Evolutionary conservation across 225 moss, liverwort and hornwort genomes (phyloP).

Genomic region (Straminergon stramineum): DNA sequence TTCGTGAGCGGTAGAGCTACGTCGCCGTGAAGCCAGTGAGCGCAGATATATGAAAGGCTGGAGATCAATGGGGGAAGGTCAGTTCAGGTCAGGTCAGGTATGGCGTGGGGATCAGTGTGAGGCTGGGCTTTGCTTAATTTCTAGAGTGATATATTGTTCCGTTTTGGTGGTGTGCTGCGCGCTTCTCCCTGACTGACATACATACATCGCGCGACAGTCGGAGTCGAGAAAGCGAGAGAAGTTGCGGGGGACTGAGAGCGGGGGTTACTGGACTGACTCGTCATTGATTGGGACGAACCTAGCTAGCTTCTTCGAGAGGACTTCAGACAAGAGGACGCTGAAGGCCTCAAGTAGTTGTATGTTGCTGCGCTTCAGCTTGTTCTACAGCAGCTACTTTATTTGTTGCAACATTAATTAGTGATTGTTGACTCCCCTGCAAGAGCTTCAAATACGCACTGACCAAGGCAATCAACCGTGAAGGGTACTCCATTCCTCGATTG

Average conservation of each 20-base stretch:
- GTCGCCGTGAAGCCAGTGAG: background rate
- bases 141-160: background rate
- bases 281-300: background rate
- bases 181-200: background rate
- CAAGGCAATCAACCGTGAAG: background rate
- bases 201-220: background rate
- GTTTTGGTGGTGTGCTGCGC: background rate
- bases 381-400: background rate
- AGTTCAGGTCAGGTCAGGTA: background rate
- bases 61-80: background rate
- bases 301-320: background rate
- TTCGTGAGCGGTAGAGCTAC: background rate
- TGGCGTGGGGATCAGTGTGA: background rate
- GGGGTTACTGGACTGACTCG: background rate
- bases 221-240: background rate
- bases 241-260: background rate
- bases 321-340: background rate
- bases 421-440: background rate
- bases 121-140: background rate
- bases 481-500: background rate
- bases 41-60: background rate
- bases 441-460: background rate
- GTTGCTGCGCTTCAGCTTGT: background rate
- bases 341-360: background rate
- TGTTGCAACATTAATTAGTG: background rate